phyloP scores from a whole-genome alignment of 208 protist genomes.

The Trypanosoma melophagium region DNA sequence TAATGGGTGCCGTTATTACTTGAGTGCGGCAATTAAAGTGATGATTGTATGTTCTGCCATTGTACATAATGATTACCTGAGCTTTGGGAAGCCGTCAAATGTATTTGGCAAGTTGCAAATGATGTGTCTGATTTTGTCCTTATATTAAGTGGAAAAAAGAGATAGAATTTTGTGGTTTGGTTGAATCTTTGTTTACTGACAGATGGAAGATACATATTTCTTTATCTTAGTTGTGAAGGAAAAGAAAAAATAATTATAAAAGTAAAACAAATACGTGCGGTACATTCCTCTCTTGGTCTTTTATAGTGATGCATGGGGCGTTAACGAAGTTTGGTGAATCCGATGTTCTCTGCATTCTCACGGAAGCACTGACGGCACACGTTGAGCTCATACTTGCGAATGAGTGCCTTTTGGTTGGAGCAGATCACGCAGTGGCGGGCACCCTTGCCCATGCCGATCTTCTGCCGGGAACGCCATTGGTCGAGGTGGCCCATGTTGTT shows the following conservation, averaged over 20 bases:
- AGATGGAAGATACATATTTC: constrained; percentile 17
- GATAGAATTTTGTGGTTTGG: not conserved
- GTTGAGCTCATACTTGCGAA: constrained; percentile 94
- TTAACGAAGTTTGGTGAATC: constrained; percentile 91
- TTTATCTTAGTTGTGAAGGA: not conserved
- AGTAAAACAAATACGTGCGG: constrained; percentile 20
- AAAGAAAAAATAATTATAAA: constrained; percentile 15
- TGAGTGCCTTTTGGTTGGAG: constrained; percentile 92
- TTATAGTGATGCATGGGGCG: not conserved
- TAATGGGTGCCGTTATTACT: too few relatives aligned
- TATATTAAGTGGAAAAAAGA: too few relatives aligned
- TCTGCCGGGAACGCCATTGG: constrained; percentile 92
- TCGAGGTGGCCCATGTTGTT: constrained; percentile 87
- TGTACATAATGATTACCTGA: too few relatives aligned
- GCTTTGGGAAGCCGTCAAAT: too few relatives aligned
- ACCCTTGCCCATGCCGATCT: constrained; percentile 92
- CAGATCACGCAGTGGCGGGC: constrained; percentile 89
- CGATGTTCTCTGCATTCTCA: constrained; percentile 90
- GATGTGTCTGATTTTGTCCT: too few relatives aligned
- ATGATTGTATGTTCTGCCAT: too few relatives aligned
- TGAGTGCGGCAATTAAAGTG: too few relatives aligned
- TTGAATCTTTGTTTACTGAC: not conserved
- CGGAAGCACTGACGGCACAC: constrained; percentile 95
- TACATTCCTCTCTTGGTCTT: not conserved
- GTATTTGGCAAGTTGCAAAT: too few relatives aligned